Conservation (phyloP, 176 grass and related monocot species). For the Hsuehochloa calcarea region DNA sequence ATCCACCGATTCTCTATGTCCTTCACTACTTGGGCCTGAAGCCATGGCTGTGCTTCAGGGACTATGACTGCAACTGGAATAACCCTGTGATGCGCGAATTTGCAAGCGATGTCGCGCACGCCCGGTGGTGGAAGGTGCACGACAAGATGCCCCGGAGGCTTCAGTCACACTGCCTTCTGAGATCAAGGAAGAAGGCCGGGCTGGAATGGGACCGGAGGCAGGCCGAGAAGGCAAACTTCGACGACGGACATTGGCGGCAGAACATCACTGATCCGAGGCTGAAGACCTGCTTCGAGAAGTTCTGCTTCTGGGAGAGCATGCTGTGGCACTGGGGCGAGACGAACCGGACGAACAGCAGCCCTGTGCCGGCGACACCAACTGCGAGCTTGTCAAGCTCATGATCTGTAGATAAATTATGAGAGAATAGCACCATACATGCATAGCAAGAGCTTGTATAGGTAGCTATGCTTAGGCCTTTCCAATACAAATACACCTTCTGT, state of each 20-base stretch:
- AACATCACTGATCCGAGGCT: constrained; percentile 73
- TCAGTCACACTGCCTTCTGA: constrained; percentile 64
- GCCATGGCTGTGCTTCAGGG: constrained; percentile 90
- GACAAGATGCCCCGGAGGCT: constrained; percentile 65
- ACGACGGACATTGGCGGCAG: constrained; percentile 69
- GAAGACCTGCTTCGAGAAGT: constrained; percentile 71
- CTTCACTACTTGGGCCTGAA: constrained; percentile 84
- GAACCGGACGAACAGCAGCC: constrained; percentile 33
- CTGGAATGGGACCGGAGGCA: constrained; percentile 80
- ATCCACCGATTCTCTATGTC: constrained; percentile 67
- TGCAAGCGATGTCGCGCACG: constrained; percentile 76
- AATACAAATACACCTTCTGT: constrained; percentile 20
- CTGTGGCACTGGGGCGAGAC: constrained; percentile 81
- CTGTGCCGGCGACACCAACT: not conserved
- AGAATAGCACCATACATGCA: constrained; percentile 47
- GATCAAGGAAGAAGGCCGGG: constrained; percentile 68
- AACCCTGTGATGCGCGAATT: constrained; percentile 45
- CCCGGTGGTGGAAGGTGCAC: constrained; percentile 80
- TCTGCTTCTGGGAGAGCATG: constrained; percentile 94
- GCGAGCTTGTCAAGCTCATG: constrained; percentile 48
- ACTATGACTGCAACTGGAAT: constrained; percentile 99
- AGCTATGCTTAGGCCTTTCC: constrained; percentile 36
- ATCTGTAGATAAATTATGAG: constrained; percentile 33
- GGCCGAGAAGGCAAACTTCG: constrained; percentile 61
- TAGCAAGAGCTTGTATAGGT: constrained; percentile 50